phyloP scores from a whole-genome alignment of 2,329 filamentous ascomycete genomes.

The Fusarium liriodendri region DNA sequence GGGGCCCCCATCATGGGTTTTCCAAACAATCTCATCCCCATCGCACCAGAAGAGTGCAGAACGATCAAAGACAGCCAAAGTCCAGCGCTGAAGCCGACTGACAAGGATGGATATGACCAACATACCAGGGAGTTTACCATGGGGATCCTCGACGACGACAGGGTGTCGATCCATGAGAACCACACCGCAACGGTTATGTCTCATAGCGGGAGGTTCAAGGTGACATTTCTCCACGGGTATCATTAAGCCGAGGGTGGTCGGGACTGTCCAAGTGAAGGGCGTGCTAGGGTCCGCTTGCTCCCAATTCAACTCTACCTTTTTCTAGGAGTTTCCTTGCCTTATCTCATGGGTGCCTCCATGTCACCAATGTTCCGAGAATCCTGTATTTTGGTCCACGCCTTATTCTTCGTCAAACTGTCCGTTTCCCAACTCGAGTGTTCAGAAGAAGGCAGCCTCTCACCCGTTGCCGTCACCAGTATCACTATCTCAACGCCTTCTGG shows the following conservation, averaged over 20 bases:
- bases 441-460: background rate
- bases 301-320: background rate
- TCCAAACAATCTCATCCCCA: constrained; percentile 10
- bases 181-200: constrained; percentile 30
- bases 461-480: background rate
- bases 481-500: background rate
- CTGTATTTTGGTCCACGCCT: background rate
- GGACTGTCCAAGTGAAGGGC: background rate
- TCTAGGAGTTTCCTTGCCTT: background rate
- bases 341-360: background rate
- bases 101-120: constrained; percentile 30
- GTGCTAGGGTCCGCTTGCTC: no score
- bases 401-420: background rate
- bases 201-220: constrained; percentile 26
- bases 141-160: constrained; percentile 1
- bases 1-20: constrained; percentile 25
- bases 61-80: constrained; percentile 20
- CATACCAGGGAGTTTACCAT: constrained; percentile 23
- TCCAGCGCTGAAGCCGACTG: constrained; percentile 28
- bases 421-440: background rate
- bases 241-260: background rate
- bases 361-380: background rate
- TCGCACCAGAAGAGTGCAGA: constrained; percentile 22
- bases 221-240: constrained; percentile 22
- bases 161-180: constrained; percentile 27